Conservation (phyloP, 2,329 filamentous ascomycete genomes). For the Cladosporium sp. region DNA sequence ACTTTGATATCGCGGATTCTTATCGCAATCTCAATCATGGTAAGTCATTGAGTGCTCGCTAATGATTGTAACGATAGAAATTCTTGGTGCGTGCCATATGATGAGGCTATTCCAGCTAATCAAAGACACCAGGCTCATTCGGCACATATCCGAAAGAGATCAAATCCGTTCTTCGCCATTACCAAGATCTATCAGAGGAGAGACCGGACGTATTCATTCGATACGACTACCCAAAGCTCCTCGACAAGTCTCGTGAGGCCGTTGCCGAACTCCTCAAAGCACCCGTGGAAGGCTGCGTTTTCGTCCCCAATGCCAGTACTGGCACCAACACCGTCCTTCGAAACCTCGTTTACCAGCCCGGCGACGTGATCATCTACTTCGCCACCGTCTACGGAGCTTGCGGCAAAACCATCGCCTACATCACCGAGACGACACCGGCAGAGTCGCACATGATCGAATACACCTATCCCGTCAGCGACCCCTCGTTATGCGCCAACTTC, state of each 20-base stretch:
- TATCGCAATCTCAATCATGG: constrained; percentile 77
- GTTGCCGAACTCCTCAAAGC: constrained; percentile 65
- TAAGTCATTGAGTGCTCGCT: constrained; percentile 33
- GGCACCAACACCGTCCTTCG: constrained; percentile 76
- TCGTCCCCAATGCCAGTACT: constrained; percentile 76
- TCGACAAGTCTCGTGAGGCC: constrained; percentile 62
- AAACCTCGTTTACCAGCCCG: constrained; percentile 62
- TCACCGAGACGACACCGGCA: constrained; percentile 62
- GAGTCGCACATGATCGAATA: constrained; percentile 54
- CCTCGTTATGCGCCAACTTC: constrained; percentile 61
- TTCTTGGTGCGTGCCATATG: neutral
- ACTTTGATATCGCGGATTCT: constrained; percentile 66
- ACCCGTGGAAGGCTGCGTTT: constrained; percentile 63
- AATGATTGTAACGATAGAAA: neutral
- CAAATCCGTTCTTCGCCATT: constrained; percentile 55
- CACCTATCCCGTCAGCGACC: constrained; percentile 66
- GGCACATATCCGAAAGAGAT: constrained; percentile 68
- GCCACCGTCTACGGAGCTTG: constrained; percentile 74
- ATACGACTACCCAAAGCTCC: constrained; percentile 57
- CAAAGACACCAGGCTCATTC: constrained; percentile 63
- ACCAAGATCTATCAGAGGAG: constrained; percentile 63
- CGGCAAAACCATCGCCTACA: constrained; percentile 66
- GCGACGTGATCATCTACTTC: constrained; percentile 78
- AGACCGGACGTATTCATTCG: constrained; percentile 73
- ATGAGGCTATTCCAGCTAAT: neutral